These are phyloP conservation scores for Yamadazyma insecticola DNA, from an alignment of 805 yeast species.

Conservation along the genomic window DNA sequence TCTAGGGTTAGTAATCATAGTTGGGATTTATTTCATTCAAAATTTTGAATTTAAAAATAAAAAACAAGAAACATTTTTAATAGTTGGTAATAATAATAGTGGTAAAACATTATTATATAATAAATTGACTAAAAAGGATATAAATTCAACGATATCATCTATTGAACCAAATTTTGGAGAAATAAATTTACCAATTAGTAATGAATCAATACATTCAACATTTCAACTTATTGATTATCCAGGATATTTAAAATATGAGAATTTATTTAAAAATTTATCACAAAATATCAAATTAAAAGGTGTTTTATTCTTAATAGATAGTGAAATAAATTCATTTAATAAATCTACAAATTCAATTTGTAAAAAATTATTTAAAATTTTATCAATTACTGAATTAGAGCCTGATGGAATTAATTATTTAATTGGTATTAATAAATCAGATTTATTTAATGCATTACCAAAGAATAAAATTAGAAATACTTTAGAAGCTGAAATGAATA, in stretches of 20 bases:
- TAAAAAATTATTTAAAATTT: slow-evolving; percentile 51
- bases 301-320: slow-evolving; percentile 72
- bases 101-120: slow-evolving; percentile 64
- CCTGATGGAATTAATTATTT: slow-evolving; percentile 70
- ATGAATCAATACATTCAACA: slow-evolving; percentile 29
- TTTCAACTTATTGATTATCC: slow-evolving; percentile 73
- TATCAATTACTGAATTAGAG: slow-evolving; percentile 57
- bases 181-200: slow-evolving; percentile 31
- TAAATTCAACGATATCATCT: slow-evolving; percentile 31
- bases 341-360: slow-evolving; percentile 41
- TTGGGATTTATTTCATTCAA: slow-evolving; percentile 21
- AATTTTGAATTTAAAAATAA: slow-evolving; percentile 12
- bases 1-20: slow-evolving; percentile 21
- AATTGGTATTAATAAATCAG: slow-evolving; percentile 81
- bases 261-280: slow-evolving; percentile 48
- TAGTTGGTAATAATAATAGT: slow-evolving; percentile 58
- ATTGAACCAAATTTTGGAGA: slow-evolving; percentile 30
- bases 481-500: slow-evolving; percentile 61
- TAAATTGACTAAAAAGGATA: slow-evolving; percentile 14
- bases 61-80: slow-evolving; percentile 50
- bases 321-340: slow-evolving; percentile 48
- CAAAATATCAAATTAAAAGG: slow-evolving; percentile 52
- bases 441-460: slow-evolving; percentile 79
- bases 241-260: slow-evolving; percentile 75
- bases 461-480: slow-evolving; percentile 52